phyloP scores from a whole-genome alignment of 345 rosid genomes.

The Streptanthus diversifolius region DNA sequence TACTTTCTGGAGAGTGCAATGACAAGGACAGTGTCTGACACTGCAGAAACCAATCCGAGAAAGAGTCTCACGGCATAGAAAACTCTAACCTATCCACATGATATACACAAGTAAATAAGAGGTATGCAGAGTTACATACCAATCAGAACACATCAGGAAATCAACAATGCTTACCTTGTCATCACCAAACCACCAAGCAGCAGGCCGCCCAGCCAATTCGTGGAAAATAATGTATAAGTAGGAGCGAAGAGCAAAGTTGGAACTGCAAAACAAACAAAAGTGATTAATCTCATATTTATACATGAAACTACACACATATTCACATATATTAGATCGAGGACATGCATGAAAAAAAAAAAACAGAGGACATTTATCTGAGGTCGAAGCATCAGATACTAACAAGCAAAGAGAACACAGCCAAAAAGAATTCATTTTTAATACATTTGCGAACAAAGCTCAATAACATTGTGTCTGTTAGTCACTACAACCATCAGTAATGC shows the following conservation, averaged over 20 bases:
- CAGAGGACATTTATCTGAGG: too few relatives aligned
- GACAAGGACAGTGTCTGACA: conserved; percentile 75
- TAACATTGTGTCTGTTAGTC: neutral
- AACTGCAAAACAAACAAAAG: conserved; percentile 46
- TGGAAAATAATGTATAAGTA: conserved; percentile 81
- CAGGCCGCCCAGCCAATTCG: conserved; percentile 75
- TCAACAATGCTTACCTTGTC: conserved; percentile 58
- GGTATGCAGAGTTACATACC: neutral
- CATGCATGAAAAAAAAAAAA: neutral
- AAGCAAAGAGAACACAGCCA: neutral
- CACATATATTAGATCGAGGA: neutral
- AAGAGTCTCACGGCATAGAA: conserved; percentile 94
- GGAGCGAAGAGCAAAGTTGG: conserved; percentile 89
- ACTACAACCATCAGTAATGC: neutral
- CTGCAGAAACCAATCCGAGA: conserved; percentile 77
- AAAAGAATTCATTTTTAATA: neutral
- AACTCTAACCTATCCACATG: conserved; percentile 61
- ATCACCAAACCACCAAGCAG: conserved; percentile 72
- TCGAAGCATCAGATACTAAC: conserved; percentile 2
- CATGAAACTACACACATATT: neutral
- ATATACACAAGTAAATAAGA: conserved; percentile 1
- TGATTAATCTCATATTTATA: neutral
- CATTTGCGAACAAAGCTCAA: neutral
- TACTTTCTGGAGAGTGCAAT: conserved; percentile 88
- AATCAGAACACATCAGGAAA: neutral